Evolutionary conservation across 352 stramenopile species (phyloP), one percentile per base, ranked within the genome.

Genomic region (Globisporangium rhizosaccharum): DNA sequence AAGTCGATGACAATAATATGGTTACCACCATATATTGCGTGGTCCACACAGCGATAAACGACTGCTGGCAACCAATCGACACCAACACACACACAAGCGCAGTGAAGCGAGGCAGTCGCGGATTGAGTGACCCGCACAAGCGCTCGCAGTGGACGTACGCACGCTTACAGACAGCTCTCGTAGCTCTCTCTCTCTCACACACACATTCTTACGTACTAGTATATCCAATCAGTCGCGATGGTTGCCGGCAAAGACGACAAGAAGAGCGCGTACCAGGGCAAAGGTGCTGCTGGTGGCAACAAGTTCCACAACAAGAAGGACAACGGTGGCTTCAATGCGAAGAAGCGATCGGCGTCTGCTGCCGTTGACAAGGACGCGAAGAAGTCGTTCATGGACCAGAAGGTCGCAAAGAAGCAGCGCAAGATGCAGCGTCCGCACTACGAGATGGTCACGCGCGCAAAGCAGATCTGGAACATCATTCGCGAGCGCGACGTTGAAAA

Each of bases 391-490:
- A 65, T 93, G 72, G 84, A 93, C 69, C 84, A 93, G 66, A 93
- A 93, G 60, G 63, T 89, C 50, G 80, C 83, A 59, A 97, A 97
- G 78, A 87, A 97, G 63, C 92, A 98, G 80, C 90, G 92, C 68
- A 96, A 97, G 79, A 97, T 96, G 64, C 87, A 97, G 68, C 85
- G 92, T 3, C 89, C 87, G 60, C 90, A 98, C 81, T 96, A 97
- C 63, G 90, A 98, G 39, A 88, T 91, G 67, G 94, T 98, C 20
- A 85, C 76, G 51, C 83, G 91, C 57, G 88, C 94, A 66, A 98
- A 98, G 76, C 83, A 94, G 67, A 88, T 98, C 61, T 98, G 95
- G 95, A 98, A 98, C 79, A 82, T 97, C 61, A 87, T 98, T 47
- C 90, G 94, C 36, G 72, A 97, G 52, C 78, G 82, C 57, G 80